Evolutionary conservation across 768 basidiomycete species (phyloP), one percentile per base, ranked within the genome.

Genomic region (Termitomyces sp.): DNA sequence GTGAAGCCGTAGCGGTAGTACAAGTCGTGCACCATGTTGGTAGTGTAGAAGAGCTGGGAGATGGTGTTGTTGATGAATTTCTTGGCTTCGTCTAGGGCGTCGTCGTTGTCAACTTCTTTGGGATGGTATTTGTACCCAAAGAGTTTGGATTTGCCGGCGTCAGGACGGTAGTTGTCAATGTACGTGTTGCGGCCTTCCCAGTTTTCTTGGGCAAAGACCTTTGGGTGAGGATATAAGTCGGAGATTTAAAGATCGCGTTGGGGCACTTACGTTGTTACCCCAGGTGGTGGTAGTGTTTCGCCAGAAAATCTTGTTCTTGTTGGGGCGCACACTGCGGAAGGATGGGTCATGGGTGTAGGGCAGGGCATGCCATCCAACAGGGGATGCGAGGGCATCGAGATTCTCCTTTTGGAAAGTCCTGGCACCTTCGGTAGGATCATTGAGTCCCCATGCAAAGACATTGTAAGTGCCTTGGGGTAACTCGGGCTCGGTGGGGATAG

Each of bases 191-290:
- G 77, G 35, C 91, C 91, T 51, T 85, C 82, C 85, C 88, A 92
- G 69, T 95, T 91, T 80, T 98, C 96, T 61, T 98, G 96, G 0
- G 94, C 90, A 62, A 94, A 93, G 56, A 93, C 82, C 79, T 86
- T 50, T 34, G 37, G n/a, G 10, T 22, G 26, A 15, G 34, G 26
- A 8, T 53, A 12, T 53, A 12, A 40, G 37, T 9, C 1, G 11
- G 14, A 26, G 10, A 17, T 19, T 1, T 2, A 9, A 7, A 46
- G 2, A 0, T 5, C 3, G 46, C 10, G 19, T 1, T 35, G 45
- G 48, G 1, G 37, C 8, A 69, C 74, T 42, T 22, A 85, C 88
- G 60, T 93, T 93, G 75, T 93, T 93, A 53, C 90, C 92, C 79
- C 82, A 87, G 0, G 93, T 97, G 1, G 86, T 90, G 19, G 87